Evolutionary conservation across 345 rosid genomes (phyloP), one percentile per base, ranked within the genome.

Genomic region (Geranium brycei): DNA sequence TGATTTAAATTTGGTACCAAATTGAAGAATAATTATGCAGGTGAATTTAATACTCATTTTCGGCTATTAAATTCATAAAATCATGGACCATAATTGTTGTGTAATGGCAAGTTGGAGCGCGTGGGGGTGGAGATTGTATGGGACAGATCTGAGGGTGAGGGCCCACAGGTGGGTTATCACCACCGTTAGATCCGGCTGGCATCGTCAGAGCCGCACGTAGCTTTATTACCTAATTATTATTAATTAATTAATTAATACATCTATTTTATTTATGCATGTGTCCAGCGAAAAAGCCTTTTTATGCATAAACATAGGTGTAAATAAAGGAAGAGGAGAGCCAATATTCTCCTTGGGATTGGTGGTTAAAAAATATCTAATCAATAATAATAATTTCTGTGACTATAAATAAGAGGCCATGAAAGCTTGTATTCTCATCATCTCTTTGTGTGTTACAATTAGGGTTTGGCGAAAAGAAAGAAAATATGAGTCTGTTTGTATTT

Each of bases 321-420:
- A 51, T 62, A 63, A 38, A 53, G 76, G 73, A 72, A 75, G 73
- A 72, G 80, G 73, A 68, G 72, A 78, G 78, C 86, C 85, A 81
- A 83, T 86, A 91, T 91, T 86, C 93, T 88, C 82, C 85, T 91
- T 72, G 97, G 97, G 97, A 91, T 91, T 88, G 88, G 74, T 81
- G 83, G 79, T 77, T 69, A 75, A 77, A 78, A 64, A 67, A 57
- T 62, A n/a, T n/a, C n/a, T n/a, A n/a, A n/a, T n/a, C n/a, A 47
- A 47, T 47, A 47, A 47, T 1, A 47, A 47, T 6, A 47, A 47
- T 3, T 11, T 32, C 53, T 57, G 32, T 31, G 75, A 64, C 85
- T 84, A 88, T 88, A 86, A 76, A 82, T 87, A 83, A 71, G 35
- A 55, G 53, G 28, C 28, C 17, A 23, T 23, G 28, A 2, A 23